Base-by-base conservation (phyloP, 768 basidiomycete species). In the Lactifluus echinatus region DNA sequence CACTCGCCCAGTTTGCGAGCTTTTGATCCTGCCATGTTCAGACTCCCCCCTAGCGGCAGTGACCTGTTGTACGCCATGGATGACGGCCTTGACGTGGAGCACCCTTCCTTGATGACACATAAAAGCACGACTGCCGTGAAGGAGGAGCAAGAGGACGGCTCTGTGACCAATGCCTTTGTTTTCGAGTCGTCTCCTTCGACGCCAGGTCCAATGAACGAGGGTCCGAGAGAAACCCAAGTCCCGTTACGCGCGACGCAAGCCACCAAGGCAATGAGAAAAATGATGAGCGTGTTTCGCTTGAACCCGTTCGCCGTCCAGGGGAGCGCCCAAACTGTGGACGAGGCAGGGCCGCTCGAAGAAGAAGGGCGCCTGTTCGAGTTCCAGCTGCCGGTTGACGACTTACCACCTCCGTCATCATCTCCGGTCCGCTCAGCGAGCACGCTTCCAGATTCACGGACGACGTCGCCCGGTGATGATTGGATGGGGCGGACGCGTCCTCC, bases 231-330 rank as follows among this genome's bases (percentile, higher is more conserved):
- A 48, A 53, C 63, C 3, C 63, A 68, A 65, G 86, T 87, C 1
- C 86, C 87, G 8, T 76, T 87, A 14, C 84, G 87, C 45, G 87
- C 87, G 8, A 88, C 85, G 0, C 83, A 87, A 64, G 87, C 86
- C 1, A 76, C 78, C 59, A 76, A 78, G 45, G 76, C 79, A 43
- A 88, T 88, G 87, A 79, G 83, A 53, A 72, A 73, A 47, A 82
- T 88, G 81, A 90, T 90, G 87, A 79, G 80, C 42, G 80, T 83
- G 21, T 87, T 89, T 68, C 78, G 87, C 8, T 76, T 89, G 63
- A 84, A 89, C 68, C 86, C 85, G 0, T 89, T 89, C 63, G 78
- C 85, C 29, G 67, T 71, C 23, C 69, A 70, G 39, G 63, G 60
- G 11, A 64, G 55, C 49, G 60, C 62, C 48, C 50, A 52, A 34